Base-by-base conservation (phyloP, 345 rosid species). In the Gossypium bickii region DNA sequence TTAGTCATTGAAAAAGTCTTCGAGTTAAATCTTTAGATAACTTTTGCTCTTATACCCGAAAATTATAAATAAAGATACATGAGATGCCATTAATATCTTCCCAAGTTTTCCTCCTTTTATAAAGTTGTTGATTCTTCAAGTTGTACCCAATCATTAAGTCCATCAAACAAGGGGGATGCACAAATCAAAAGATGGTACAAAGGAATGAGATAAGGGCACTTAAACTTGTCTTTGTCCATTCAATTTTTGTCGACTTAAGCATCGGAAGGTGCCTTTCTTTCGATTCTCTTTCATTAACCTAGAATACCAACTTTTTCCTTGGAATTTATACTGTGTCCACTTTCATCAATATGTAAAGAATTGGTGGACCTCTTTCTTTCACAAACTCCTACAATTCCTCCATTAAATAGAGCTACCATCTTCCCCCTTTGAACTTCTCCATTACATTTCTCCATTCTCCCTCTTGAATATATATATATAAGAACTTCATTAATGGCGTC, bases 311-410 rank as follows among this genome's bases (percentile, higher is more conserved):
- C 77, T 79, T 75, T 70, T 41, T 27, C 38, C 43, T 70, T 73
- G 81, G 86, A 85, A 85, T 85, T 71, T 85, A 81, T 83, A 55
- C 88, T 55, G 82, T 47, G 29, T 78, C 80, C 83, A 80, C 86
- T 83, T 76, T 74, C 82, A 43, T 13, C 65, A 34, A 79, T 58
- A 72, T 4, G 71, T 69, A 82, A 79, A 58, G 74, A 70, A 76
- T 75, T 18, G 22, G 75, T 76, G 78, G 73, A 70, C 76, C 72
- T 72, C 70, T 70, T 0, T 57, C 80, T 68, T 48, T 62, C 10
- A 48, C 73, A 70, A 12, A 12, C 13, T 12, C 52, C 1, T 48
- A 15, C 52, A 48, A 48, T 48, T 12, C 52, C 15, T 48, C 52
- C 52, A 48, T 48, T 48, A 48, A 2, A 48, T 48, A 12, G 4